Evolutionary conservation across 2,329 filamentous ascomycete species (phyloP), one percentile per base, ranked within the genome.

Genomic region (Xylaria sp.): DNA sequence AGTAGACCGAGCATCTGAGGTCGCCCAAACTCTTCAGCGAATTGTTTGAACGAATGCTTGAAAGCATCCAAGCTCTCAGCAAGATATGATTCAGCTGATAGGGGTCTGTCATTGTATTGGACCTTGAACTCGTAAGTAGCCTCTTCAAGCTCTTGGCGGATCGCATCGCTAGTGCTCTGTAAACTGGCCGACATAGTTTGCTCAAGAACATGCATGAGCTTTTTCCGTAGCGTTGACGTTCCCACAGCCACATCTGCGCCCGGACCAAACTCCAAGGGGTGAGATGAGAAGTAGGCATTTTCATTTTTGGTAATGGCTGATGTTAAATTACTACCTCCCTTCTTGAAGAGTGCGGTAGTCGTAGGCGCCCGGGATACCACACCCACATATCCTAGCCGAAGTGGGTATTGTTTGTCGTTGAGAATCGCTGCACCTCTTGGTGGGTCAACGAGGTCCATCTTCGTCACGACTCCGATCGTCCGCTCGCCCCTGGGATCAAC

Each of bases 121-220:
- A 99, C 95, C 76, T 99, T 99, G 83, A 97, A 99, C 77, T 99
- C 94, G 73, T 99, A 99, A 0, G 92, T 94, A 3, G 95, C 93
- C 77, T 99, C 95, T 72, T 97, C 94, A 0, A 99, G 86, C 75
- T 99, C 95, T 74, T 97, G 92, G 64, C 90, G 90, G 67, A 99
- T 97, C 9, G 93, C 92, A 73, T 97, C 92, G 69, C 91, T 91
- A 3, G 95, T 99, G 57, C 87, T 88, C 69, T 95, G 91, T 56
- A 99, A 82, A 71, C 92, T 97, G 33, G 91, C 87, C 27, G 94
- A 94, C 96, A 99, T 99, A 3, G 93, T 97, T 72, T 97, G 91
- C 76, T 99, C 95, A 37, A 99, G 84, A 37, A 98, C 93, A 67
- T 93, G 88, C 94, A 99, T 99, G 54, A 99, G 83, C 77, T 97